Conservation (phyloP, 2,329 filamentous ascomycete species). For the Aureobasidium vineae region DNA sequence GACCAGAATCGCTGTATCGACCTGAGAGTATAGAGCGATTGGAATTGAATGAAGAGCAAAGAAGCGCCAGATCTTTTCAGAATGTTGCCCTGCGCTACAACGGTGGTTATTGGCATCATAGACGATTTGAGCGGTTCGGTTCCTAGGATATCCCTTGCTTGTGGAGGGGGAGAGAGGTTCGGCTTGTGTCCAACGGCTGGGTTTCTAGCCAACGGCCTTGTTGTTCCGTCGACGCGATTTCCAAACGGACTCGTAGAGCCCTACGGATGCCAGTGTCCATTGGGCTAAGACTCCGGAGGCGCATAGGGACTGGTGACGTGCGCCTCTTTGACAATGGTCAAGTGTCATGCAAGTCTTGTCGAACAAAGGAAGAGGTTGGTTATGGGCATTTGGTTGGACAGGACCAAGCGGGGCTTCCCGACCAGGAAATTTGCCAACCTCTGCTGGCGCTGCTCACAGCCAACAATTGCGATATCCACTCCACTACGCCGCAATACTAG, state of each 20-base stretch:
- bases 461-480: background rate
- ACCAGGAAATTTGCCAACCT: background rate
- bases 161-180: constrained; percentile 10
- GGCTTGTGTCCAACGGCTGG: constrained; percentile 22
- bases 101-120: constrained; percentile 11
- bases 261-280: background rate
- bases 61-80: background rate
- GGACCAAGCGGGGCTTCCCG: constrained; percentile 1
- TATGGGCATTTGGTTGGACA: background rate
- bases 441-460: background rate
- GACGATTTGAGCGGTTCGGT: constrained; percentile 4
- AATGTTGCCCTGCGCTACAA: constrained; percentile 26
- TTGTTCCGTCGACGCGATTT: constrained; percentile 21
- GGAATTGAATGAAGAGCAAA: background rate
- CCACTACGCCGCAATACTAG: background rate
- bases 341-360: constrained; percentile 19
- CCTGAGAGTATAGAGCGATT: background rate
- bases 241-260: constrained; percentile 6
- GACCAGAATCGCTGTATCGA: constrained; percentile 9
- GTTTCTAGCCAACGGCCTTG: constrained; percentile 1
- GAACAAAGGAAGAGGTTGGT: constrained; percentile 14
- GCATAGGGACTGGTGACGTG: constrained; percentile 5
- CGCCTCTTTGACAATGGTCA: constrained; percentile 7
- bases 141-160: constrained; percentile 22
- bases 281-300: background rate